Evolutionary conservation across 768 basidiomycete species (phyloP).

Genomic region (Psilocybe tampanensis): DNA sequence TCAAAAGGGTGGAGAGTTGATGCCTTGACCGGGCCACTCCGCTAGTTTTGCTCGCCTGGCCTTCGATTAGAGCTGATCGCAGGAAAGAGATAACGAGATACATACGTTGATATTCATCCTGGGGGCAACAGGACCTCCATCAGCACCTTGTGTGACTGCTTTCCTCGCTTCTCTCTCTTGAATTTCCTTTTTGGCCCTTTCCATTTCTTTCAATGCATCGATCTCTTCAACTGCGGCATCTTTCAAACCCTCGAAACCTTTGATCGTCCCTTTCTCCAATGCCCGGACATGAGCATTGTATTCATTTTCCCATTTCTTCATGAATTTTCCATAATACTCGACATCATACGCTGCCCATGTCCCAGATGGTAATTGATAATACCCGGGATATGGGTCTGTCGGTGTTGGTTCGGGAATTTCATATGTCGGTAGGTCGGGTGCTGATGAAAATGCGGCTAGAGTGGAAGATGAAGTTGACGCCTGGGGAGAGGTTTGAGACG

Average conservation of each 20-base stretch:
- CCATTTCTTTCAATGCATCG: conserved; percentile 76
- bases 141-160: conserved; percentile 65
- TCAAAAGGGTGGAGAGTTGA: conserved; percentile 79
- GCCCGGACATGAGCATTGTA: conserved; percentile 73
- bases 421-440: conserved; percentile 69
- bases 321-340: conserved; percentile 66
- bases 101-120: conserved; percentile 83
- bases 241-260: conserved; percentile 72
- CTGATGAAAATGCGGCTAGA: conserved; percentile 54
- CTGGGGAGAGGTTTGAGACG: conserved; percentile 5
- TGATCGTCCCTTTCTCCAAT: conserved; percentile 67
- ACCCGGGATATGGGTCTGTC: conserved; percentile 81
- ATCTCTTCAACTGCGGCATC: conserved; percentile 56
- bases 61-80: not conserved
- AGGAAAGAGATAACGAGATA: not conserved
- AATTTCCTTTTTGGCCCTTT: conserved; percentile 71
- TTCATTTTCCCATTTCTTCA: conserved; percentile 72
- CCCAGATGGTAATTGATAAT: conserved; percentile 83
- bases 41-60: conserved; percentile 70
- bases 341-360: conserved; percentile 77
- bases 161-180: conserved; percentile 79
- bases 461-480: conserved; percentile 26
- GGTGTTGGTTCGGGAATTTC: conserved; percentile 74
- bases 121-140: conserved; percentile 61
- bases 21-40: conserved; percentile 72